Percentiles rank a stretch among this genome's conserved stretches.
Evolutionary conservation across 1,284 basidiomycete species (phyloP).

Genomic region (Cutaneotrichosporon sp.): DNA sequence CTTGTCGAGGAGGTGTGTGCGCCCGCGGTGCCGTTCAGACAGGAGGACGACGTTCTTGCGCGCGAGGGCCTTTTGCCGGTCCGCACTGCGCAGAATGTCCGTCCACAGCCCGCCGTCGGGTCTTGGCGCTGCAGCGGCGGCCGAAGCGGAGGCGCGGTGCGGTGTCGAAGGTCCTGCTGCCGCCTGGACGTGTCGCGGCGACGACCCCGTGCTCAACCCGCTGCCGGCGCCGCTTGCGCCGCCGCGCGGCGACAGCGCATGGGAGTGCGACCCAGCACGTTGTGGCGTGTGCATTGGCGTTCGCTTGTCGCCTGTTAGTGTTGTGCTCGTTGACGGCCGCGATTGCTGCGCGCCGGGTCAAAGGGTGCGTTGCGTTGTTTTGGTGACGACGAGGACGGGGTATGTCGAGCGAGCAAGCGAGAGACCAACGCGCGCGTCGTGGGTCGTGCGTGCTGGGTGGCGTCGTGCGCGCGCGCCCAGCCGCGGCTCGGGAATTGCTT

Average conservation of each 20-base stretch:
- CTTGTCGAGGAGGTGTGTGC: conserved; percentile 21
- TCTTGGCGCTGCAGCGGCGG: background rate
- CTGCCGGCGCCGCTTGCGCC: no score
- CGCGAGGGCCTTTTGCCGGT: conserved; percentile 62
- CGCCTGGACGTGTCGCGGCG: background rate
- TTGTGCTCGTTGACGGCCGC: no score
- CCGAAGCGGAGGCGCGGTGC: background rate
- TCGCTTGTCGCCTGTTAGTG: no score
- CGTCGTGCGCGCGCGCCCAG: no score
- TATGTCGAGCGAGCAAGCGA: no score
- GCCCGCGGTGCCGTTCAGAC: conserved; percentile 52
- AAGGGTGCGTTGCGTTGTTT: background rate
- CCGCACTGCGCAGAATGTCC: conserved; percentile 80
- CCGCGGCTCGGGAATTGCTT: no score
- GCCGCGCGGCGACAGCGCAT: no score
- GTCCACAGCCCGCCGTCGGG: conserved; percentile 66
- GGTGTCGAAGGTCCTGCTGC: background rate
- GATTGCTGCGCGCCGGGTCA: background rate
- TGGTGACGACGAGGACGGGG: background rate
- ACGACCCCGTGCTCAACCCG: no score
- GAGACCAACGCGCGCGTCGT: no score
- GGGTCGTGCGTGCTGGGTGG: no score
- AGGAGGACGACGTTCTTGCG: conserved; percentile 78
- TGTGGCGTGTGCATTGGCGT: no score
- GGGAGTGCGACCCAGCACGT: no score